phyloP scores from a whole-genome alignment of 2,329 filamentous ascomycete species.

The Cladorrhinum sp. region DNA sequence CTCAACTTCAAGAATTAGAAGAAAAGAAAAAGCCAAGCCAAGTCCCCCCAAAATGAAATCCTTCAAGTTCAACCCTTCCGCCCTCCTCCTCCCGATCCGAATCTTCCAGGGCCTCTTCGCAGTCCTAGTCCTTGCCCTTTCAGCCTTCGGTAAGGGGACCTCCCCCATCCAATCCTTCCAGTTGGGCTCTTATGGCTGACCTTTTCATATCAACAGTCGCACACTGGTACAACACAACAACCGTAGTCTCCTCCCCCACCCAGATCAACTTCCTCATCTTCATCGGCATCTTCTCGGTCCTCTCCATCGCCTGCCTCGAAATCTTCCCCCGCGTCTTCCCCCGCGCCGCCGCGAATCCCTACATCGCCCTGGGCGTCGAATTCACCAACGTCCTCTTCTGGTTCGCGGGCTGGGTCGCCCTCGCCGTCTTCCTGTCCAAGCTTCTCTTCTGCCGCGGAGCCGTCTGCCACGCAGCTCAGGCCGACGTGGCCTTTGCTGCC shows the following conservation, averaged over 20 bases:
- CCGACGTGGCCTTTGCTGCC: slow-evolving; percentile 53
- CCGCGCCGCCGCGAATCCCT: slow-evolving; percentile 45
- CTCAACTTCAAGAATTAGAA: not conserved
- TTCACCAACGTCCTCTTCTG: slow-evolving; percentile 77
- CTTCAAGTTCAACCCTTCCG: slow-evolving; percentile 34
- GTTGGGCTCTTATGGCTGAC: too few species aligned
- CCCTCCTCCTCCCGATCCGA: slow-evolving; percentile 42
- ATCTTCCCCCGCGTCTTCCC: slow-evolving; percentile 43
- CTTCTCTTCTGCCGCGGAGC: slow-evolving; percentile 56
- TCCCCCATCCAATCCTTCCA: too few species aligned
- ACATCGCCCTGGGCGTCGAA: slow-evolving; percentile 49
- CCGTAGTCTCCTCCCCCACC: slow-evolving; percentile 50
- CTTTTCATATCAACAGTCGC: slow-evolving; percentile 42
- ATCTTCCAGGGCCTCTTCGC: slow-evolving; percentile 45
- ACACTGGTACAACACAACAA: slow-evolving; percentile 58
- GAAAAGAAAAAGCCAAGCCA: not conserved
- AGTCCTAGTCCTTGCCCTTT: slow-evolving; percentile 46
- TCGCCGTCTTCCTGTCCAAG: slow-evolving; percentile 54
- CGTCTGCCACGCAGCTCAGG: slow-evolving; percentile 55
- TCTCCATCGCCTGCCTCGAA: slow-evolving; percentile 55
- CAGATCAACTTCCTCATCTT: slow-evolving; percentile 59
- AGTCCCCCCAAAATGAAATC: not conserved
- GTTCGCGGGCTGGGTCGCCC: slow-evolving; percentile 79
- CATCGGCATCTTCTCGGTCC: slow-evolving; percentile 50
- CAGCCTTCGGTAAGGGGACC: slow-evolving; percentile 44